Evolutionary conservation across 192 early-diverging fungal species (phyloP).

Genomic region (Anaeromyces robustus): DNA sequence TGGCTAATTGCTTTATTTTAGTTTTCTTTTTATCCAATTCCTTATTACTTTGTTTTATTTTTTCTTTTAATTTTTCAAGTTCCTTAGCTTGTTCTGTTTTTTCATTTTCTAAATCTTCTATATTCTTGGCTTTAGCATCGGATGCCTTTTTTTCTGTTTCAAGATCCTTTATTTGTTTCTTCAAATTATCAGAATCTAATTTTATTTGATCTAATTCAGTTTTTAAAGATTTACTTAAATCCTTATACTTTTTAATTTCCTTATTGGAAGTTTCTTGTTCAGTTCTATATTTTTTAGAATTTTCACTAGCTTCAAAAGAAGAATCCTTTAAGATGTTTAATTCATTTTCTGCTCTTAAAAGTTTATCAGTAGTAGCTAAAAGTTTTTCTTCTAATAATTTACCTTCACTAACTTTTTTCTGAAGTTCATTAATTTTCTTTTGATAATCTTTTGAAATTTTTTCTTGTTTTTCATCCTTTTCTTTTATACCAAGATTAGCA

Average conservation of each 20-base stretch:
- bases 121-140: not conserved
- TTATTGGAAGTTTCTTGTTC: not conserved
- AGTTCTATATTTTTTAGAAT: not conserved
- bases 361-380: not conserved
- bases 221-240: not conserved
- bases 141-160: not conserved
- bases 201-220: not conserved
- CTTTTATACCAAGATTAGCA: not conserved
- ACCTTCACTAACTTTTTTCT: not conserved
- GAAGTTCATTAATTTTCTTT: not conserved
- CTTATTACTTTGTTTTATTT: not conserved
- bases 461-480: not conserved
- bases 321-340: not conserved
- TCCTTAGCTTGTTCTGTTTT: not conserved
- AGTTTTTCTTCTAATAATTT: not conserved
- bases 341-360: not conserved
- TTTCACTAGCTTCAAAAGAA: not conserved
- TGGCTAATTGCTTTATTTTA: not conserved
- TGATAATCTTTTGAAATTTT: not conserved
- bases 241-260: not conserved
- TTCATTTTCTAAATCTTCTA: not conserved
- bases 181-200: not conserved
- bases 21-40: not conserved
- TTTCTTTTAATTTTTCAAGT: not conserved
- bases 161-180: not conserved